Evolutionary conservation across 345 rosid species (phyloP).

Genomic region (Viola odorata): DNA sequence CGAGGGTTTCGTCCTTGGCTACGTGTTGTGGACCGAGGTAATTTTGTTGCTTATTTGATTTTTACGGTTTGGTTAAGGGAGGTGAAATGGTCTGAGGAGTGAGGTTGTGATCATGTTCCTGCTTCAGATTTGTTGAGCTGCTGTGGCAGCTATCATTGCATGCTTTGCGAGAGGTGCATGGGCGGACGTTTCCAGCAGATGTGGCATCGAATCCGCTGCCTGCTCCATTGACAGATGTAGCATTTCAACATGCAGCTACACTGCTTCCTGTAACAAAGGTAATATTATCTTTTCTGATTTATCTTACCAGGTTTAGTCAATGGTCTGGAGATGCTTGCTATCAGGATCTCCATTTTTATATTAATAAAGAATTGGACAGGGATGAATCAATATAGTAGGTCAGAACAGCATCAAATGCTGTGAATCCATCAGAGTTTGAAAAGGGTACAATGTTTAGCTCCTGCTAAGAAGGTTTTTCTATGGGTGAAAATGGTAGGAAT

Average conservation of each 20-base stretch:
- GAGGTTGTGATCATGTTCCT: not conserved
- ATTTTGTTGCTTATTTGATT: not conserved
- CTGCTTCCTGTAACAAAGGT: conserved; percentile 98
- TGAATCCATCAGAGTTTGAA: too few relatives aligned
- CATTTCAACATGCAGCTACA: conserved; percentile 97
- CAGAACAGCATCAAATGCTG: too few relatives aligned
- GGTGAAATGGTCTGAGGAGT: not conserved
- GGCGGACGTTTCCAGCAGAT: conserved; percentile 88
- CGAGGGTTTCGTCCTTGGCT: conserved; percentile 98
- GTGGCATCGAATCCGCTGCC: conserved; percentile 82
- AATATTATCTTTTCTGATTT: not conserved
- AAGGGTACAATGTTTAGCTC: too few relatives aligned
- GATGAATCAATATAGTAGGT: too few relatives aligned
- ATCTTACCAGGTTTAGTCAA: too few relatives aligned
- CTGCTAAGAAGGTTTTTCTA: too few relatives aligned
- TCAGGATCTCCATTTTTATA: too few relatives aligned
- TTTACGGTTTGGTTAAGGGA: not conserved
- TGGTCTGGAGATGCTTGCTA: too few relatives aligned
- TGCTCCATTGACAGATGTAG: conserved; percentile 91
- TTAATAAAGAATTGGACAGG: too few relatives aligned
- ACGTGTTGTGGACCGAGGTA: conserved; percentile 99
- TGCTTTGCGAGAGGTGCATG: conserved; percentile 91
- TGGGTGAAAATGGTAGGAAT: too few relatives aligned
- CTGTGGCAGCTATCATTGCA: conserved; percentile 98
- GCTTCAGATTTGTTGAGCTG: conserved; percentile 91